Base-by-base conservation (phyloP, 805 yeast genomes). In the Peterozyma toletana region DNA sequence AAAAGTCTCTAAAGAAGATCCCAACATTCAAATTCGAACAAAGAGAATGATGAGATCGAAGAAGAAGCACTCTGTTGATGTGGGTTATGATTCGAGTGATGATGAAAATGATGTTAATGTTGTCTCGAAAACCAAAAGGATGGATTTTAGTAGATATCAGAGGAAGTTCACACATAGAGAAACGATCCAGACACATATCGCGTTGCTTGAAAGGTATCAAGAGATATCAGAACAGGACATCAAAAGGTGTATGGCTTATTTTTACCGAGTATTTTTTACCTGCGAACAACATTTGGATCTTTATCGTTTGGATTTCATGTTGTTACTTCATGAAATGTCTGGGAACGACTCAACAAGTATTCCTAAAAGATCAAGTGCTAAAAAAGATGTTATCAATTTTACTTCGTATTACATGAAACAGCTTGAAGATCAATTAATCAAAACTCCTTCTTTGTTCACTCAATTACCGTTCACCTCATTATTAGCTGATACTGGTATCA, bases 231-330 rank as follows among this genome's bases (percentile, higher is more conserved):
- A 78, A 43, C 69, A 64, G 11, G 81, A 80, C 40, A 63, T 91
- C 38, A 80, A 79, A 50, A 70, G 73, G 39, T 80, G 83, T 10
- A 56, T 93, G 9, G 67, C 83, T 1, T 91, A 77, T 55, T 79
- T 89, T 54, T 87, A 86, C 55, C 67, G 86, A 30, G 61, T 87
- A 1, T 78, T 88, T 50, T 80, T 83, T 39, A 70, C 78, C 39
- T 72, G 77, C 35, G 82, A 84, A 45, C 72, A 70, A 41, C 78
- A 80, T 36, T 66, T 80, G 0, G 62, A 75, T 31, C 59, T 86
- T 31, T 81, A 71, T 53, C 67, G 96, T 41, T 56, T 93, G 31
- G 96, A 90, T 57, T 78, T 93, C 55, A 74, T 91, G 73, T 57
- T 70, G 13, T 55, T 74, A 2, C 56, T 86, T 1, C 73, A 78